Evolutionary conservation across 1,139 yeast genomes (phyloP), one percentile per base, ranked within the genome.

Genomic region (Groenewaldozyma sp.): DNA sequence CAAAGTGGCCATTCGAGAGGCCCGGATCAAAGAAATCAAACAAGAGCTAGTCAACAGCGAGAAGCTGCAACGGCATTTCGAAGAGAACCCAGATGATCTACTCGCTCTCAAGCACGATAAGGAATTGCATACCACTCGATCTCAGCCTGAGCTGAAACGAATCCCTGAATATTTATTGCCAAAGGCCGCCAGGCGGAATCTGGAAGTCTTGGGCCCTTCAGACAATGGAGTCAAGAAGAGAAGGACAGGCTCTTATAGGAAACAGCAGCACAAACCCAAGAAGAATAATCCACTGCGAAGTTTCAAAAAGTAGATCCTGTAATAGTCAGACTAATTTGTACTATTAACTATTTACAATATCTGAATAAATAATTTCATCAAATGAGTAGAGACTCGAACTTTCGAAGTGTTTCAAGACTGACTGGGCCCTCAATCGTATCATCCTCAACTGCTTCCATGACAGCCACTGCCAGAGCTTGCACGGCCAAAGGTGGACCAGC

Each of bases 21-120:
- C 98, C 1, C 76, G 98, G 55, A 75, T 88, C 41, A 82, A 78
- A 58, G 99, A 93, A 60, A 72, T 93, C 59, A 82, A 83, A 59
- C 75, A 80, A 53, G 98, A 93, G 61, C 70, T 93, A 59, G 68
- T 93, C 46, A 77, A 88, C 34, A 82, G 94, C 49, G 96, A 87
- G 48, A 87, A 86, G 56, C 73, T 93, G 57, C 87, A 87, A 62
- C 76, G 96, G 55, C 94, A 87, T 64, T 93, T 93, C 56, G 96
- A 91, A 62, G 98, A 91, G 57, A 91, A 91, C 59, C 98, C 98
- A n/a, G 94, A 86, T 55, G 98, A 93, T 62, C 71, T 91, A 55
- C 78, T 78, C 11, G 77, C 82, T 39, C 74, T 91, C 59, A 80
- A 96, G 59, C 98, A 91, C 57, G 98, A 91, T 59, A 82, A 79